phyloP scores from a whole-genome alignment of 2,329 filamentous ascomycete species.

The Tolypocladium sp. region DNA sequence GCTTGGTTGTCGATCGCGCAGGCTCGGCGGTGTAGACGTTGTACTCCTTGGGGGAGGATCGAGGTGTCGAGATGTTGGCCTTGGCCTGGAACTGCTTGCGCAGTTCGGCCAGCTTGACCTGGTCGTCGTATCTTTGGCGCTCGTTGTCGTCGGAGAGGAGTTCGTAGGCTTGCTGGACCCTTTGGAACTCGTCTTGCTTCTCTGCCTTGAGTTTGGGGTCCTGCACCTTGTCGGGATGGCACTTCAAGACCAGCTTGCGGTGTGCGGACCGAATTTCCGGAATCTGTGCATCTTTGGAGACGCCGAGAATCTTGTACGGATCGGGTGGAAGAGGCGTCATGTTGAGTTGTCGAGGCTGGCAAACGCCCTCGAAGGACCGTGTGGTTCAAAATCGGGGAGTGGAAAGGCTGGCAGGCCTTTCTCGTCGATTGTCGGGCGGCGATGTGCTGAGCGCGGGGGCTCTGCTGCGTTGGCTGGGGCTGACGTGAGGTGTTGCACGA shows the following conservation, averaged over 20 bases:
- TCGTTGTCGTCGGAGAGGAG: slow-evolving; percentile 70
- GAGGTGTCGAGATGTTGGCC: slow-evolving; percentile 33
- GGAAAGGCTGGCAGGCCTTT: neutral
- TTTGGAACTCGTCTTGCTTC: slow-evolving; percentile 83
- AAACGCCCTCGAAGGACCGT: neutral
- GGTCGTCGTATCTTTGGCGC: slow-evolving; percentile 69
- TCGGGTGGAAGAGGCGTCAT: slow-evolving; percentile 54
- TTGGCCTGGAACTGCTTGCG: slow-evolving; percentile 42
- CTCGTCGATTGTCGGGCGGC: neutral
- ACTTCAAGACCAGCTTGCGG: slow-evolving; percentile 78
- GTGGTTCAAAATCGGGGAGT: slow-evolving; percentile 1
- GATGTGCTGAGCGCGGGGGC: neutral
- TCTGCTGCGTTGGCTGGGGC: neutral
- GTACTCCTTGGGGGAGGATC: slow-evolving; percentile 29
- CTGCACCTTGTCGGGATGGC: slow-evolving; percentile 86
- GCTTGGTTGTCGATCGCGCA: neutral
- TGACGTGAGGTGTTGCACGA: neutral
- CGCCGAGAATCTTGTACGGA: slow-evolving; percentile 70
- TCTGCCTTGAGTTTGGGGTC: slow-evolving; percentile 65
- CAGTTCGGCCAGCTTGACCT: slow-evolving; percentile 57
- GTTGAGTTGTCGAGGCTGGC: slow-evolving; percentile 8
- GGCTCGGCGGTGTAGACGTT: slow-evolving; percentile 45
- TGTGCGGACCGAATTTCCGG: slow-evolving; percentile 69
- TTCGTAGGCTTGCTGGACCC: slow-evolving; percentile 89
- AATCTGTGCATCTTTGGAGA: slow-evolving; percentile 61